Evolutionary conservation across 768 basidiomycete species (phyloP).

Genomic region (Suillus occidentalis): DNA sequence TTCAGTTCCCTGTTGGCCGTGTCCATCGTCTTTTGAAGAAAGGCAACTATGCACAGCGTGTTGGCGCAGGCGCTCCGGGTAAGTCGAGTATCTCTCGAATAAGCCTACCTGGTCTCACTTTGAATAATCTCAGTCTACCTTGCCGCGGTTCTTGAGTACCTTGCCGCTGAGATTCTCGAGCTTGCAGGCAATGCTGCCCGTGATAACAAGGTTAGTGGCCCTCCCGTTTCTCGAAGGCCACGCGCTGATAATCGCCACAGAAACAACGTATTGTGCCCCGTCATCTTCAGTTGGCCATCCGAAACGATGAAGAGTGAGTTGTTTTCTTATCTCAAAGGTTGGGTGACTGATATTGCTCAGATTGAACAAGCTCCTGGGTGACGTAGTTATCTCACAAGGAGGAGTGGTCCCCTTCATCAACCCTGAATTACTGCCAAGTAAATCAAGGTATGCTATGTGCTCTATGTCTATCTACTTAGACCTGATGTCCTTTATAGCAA

Average conservation of each 20-base stretch:
- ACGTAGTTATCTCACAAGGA: constrained; percentile 89
- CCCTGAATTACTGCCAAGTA: constrained; percentile 38
- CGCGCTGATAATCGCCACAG: constrained; percentile 29
- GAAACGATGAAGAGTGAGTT: constrained; percentile 82
- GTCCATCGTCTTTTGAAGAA: constrained; percentile 86
- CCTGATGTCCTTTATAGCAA: constrained; percentile 25
- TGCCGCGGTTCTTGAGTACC: constrained; percentile 88
- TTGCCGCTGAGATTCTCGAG: constrained; percentile 92
- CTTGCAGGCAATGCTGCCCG: constrained; percentile 79
- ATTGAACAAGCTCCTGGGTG: constrained; percentile 78
- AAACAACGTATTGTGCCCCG: constrained; percentile 94
- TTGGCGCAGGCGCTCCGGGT: constrained; percentile 89
- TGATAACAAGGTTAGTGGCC: constrained; percentile 31
- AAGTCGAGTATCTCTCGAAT: constrained; percentile 15
- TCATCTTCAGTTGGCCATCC: constrained; percentile 89
- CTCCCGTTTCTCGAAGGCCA: not conserved
- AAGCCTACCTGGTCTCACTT: not conserved
- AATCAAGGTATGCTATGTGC: constrained; percentile 24
- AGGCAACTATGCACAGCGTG: constrained; percentile 86
- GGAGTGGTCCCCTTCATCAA: constrained; percentile 77
- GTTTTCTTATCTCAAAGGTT: not conserved
- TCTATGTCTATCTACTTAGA: not conserved
- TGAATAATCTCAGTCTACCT: constrained; percentile 63
- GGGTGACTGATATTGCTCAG: constrained; percentile 27
- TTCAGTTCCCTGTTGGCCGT: constrained; percentile 91